Percentiles rank a stretch among this genome's conserved stretches.
Conservation (phyloP, 345 rosid species). For the Gossypioides kirkii region DNA sequence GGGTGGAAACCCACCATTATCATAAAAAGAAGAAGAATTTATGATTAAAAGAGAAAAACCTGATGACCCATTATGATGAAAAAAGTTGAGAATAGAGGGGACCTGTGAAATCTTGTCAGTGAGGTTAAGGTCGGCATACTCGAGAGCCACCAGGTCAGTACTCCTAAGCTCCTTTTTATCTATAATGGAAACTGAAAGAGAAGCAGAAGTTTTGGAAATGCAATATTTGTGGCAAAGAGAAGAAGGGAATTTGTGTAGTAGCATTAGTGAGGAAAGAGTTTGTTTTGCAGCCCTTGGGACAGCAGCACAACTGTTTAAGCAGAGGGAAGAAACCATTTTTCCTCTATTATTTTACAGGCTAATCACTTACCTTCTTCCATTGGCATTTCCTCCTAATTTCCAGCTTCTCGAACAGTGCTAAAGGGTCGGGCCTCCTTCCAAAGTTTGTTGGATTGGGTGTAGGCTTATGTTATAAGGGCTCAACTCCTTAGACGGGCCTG, state of each 20-base stretch:
- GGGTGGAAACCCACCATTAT: neutral
- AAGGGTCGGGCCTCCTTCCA: neutral
- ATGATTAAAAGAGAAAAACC: neutral
- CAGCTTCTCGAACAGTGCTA: neutral
- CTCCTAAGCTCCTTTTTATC: conserved; percentile 38
- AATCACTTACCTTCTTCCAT: neutral
- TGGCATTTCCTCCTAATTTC: neutral
- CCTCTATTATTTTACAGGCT: neutral
- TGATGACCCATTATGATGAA: neutral
- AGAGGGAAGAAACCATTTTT: conserved; percentile 30
- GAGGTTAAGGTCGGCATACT: conserved; percentile 66
- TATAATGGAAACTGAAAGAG: conserved; percentile 14
- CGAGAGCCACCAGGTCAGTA: conserved; percentile 62
- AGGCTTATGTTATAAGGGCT: neutral
- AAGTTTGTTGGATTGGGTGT: neutral
- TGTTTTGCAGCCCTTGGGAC: conserved; percentile 33
- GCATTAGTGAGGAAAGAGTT: conserved; percentile 16
- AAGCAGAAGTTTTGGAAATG: conserved; percentile 13
- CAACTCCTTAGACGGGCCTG: too few species aligned
- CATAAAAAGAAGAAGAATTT: neutral
- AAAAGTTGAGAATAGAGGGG: neutral
- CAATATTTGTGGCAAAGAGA: conserved; percentile 16
- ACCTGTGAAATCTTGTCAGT: conserved; percentile 49
- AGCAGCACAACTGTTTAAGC: conserved; percentile 14
- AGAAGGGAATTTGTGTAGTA: conserved; percentile 15